Percentiles rank a stretch among this genome's conserved stretches.
Evolutionary conservation across 2,329 filamentous ascomycete genomes (phyloP).

Genomic region (Penicillium decumbens): DNA sequence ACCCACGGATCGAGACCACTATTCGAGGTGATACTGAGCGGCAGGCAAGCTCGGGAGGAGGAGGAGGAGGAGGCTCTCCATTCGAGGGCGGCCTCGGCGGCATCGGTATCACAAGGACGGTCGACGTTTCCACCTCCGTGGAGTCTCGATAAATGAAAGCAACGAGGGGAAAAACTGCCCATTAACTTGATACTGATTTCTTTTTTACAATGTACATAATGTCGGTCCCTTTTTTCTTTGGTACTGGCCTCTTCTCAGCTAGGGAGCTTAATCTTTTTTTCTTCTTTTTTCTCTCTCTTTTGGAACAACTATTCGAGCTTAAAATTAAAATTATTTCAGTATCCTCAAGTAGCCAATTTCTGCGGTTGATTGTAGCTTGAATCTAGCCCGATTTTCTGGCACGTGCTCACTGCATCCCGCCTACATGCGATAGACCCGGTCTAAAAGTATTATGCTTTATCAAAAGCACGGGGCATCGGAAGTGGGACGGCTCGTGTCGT

Average conservation of each 20-base stretch:
- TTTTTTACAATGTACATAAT: not conserved
- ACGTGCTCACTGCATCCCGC: not conserved
- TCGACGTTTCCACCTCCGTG: slow-evolving; percentile 26
- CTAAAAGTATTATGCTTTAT: too few species aligned
- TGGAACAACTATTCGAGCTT: not conserved
- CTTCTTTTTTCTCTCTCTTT: not conserved
- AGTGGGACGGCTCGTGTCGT: not conserved
- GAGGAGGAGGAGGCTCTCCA: not conserved
- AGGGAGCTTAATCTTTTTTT: too few species aligned
- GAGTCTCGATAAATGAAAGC: not conserved
- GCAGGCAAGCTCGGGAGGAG: not conserved
- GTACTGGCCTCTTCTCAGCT: not conserved
- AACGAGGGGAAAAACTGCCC: not conserved
- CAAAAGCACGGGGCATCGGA: too few species aligned
- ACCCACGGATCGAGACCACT: slow-evolving; percentile 27
- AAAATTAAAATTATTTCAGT: not conserved
- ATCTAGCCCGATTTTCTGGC: not conserved
- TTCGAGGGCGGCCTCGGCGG: slow-evolving; percentile 13
- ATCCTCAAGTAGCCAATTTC: not conserved
- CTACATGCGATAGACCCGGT: not conserved
- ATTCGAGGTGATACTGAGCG: slow-evolving; percentile 17
- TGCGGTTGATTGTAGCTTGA: not conserved
- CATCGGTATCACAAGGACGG: slow-evolving; percentile 28
- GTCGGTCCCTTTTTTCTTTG: not conserved
- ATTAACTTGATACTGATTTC: not conserved